Evolutionary conservation across 202 grass and related monocot species (phyloP).

Genomic region (Musa balbisiana): DNA sequence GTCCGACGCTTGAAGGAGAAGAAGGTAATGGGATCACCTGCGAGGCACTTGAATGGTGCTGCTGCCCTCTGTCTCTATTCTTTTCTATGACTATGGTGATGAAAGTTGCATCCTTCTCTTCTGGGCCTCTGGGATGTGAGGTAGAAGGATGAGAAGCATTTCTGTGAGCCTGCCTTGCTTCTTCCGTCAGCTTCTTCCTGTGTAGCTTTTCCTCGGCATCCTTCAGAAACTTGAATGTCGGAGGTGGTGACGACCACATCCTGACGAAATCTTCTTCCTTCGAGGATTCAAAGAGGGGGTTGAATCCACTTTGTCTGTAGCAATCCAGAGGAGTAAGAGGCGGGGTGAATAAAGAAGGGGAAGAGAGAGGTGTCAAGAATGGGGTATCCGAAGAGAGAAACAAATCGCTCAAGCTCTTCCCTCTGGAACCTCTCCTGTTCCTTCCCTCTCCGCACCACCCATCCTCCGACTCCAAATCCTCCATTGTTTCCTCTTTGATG

Average conservation of each 20-base stretch:
- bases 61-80: constrained; percentile 9
- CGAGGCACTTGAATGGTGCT: constrained; percentile 1
- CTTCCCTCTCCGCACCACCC: constrained; percentile 40
- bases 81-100: constrained; percentile 6
- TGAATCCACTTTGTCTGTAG: constrained; percentile 20
- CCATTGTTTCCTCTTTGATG: constrained; percentile 94
- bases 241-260: constrained; percentile 12
- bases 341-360: constrained; percentile 30
- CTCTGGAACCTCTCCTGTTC: constrained; percentile 35
- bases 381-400: constrained; percentile 55
- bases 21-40: constrained; percentile 18
- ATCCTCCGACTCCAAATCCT: constrained; percentile 85
- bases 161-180: background rate
- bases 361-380: constrained; percentile 54
- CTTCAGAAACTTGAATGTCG: constrained; percentile 12
- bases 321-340: constrained; percentile 29
- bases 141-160: background rate
- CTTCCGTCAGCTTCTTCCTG: constrained; percentile 7
- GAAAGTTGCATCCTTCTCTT: constrained; percentile 1
- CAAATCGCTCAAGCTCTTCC: constrained; percentile 64
- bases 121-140: background rate
- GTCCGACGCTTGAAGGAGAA: background rate
- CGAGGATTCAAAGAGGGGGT: constrained; percentile 12
- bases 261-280: constrained; percentile 1
- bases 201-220: constrained; percentile 9